These are phyloP conservation scores for Gossypium gossypioides DNA, from an alignment of 441 rosid genomes.

Conservation along the genomic window DNA sequence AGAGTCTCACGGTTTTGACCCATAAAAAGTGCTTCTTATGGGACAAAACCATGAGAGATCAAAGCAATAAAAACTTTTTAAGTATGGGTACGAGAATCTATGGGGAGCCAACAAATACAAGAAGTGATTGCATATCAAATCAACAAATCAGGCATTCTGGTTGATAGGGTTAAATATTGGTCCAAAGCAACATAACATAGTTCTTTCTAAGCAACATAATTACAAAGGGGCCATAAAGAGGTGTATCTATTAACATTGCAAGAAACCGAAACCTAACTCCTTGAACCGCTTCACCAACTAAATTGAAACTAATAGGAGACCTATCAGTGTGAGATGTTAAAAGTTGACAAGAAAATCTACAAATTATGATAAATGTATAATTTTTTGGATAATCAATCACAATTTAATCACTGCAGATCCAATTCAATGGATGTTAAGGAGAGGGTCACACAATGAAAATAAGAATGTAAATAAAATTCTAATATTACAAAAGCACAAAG, in stretches of 20 bases:
- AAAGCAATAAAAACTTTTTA: not conserved
- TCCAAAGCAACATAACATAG: not conserved
- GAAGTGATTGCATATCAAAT: not conserved
- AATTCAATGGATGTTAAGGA: not conserved
- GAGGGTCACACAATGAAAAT: conserved; percentile 5
- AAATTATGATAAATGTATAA: not conserved
- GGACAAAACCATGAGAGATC: not conserved
- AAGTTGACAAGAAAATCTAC: not conserved
- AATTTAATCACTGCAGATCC: not conserved
- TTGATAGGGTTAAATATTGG: not conserved
- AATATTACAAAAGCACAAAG: conserved; percentile 40
- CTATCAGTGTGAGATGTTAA: not conserved
- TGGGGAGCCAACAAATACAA: not conserved
- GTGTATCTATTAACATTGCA: not conserved
- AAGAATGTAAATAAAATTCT: conserved; percentile 15
- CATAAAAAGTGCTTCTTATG: not conserved
- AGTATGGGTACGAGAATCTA: not conserved
- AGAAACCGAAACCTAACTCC: not conserved
- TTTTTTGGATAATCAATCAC: conserved; percentile 9
- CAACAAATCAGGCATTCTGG: not conserved
- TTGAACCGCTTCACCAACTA: not conserved
- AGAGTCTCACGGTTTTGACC: not conserved
- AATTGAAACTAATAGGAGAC: not conserved
- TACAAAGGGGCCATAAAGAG: not conserved
- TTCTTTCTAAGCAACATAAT: not conserved